phyloP scores from a whole-genome alignment of 352 stramenopile species.

The Pythium phragmitis region DNA sequence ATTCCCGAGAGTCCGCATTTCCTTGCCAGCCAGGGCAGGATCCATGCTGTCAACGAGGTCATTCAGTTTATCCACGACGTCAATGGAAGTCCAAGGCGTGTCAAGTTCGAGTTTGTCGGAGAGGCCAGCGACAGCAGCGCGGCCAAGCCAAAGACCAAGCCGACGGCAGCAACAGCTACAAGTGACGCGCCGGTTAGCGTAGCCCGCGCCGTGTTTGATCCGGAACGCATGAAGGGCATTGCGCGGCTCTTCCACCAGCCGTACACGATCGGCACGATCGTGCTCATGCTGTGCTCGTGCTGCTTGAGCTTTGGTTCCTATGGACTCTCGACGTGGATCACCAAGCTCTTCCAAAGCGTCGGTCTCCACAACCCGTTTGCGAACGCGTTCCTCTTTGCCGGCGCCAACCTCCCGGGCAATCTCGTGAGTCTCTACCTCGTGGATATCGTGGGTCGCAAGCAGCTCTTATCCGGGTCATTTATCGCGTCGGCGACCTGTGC shows the following conservation, averaged over 20 bases:
- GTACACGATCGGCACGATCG: conserved; percentile 42
- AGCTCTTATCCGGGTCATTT: conserved; percentile 65
- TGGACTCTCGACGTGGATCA: conserved; percentile 93
- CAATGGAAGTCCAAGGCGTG: conserved; percentile 42
- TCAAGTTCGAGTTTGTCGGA: conserved; percentile 72
- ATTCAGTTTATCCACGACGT: conserved; percentile 62
- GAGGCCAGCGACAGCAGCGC: conserved; percentile 41
- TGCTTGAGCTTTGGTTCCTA: conserved; percentile 90
- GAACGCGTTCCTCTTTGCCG: conserved; percentile 93
- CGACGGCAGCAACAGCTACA: neutral
- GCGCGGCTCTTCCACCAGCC: conserved; percentile 48
- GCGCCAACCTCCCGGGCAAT: conserved; percentile 90
- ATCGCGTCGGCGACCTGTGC: conserved; percentile 63
- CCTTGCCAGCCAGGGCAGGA: conserved; percentile 63
- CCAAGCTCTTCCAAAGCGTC: conserved; percentile 88
- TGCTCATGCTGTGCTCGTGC: conserved; percentile 71
- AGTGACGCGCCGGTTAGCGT: conserved; percentile 35
- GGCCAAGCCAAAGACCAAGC: conserved; percentile 12
- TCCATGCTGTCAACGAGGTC: conserved; percentile 46
- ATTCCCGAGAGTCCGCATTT: conserved; percentile 86
- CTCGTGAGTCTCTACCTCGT: conserved; percentile 78
- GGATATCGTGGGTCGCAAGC: conserved; percentile 66
- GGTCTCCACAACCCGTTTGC: conserved; percentile 88
- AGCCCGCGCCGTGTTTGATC: conserved; percentile 62
- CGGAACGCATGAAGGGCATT: conserved; percentile 50